Percentiles rank a stretch among this genome's conserved stretches.
phyloP scores from a whole-genome alignment of 2,329 filamentous ascomycete genomes.

The Huntiella abstrusa region DNA sequence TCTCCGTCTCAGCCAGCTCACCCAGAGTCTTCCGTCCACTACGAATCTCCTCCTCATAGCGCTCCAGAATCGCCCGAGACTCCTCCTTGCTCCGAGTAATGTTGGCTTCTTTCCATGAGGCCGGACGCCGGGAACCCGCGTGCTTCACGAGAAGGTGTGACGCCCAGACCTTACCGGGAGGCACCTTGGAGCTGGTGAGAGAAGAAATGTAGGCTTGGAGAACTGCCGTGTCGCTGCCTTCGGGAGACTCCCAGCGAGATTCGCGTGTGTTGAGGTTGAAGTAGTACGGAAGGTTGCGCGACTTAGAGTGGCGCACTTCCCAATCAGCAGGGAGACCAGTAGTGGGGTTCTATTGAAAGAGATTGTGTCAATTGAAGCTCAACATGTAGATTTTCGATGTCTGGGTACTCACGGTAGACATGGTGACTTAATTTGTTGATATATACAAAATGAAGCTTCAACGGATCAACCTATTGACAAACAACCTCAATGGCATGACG shows the following conservation, averaged over 20 bases:
- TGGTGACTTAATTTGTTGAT: neutral
- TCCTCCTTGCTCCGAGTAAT: constrained; percentile 84
- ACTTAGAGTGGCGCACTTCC: constrained; percentile 96
- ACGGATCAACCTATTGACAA: too few species aligned
- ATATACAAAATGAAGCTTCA: too few species aligned
- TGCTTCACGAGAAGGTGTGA: constrained; percentile 93
- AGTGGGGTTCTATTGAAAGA: neutral
- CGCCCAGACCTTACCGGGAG: constrained; percentile 73
- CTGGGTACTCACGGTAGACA: constrained; percentile 3
- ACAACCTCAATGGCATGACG: neutral
- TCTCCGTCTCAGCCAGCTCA: constrained; percentile 73
- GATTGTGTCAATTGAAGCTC: neutral
- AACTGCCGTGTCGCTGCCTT: constrained; percentile 73
- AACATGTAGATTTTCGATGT: neutral
- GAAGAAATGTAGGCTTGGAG: constrained; percentile 63
- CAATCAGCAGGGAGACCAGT: constrained; percentile 70
- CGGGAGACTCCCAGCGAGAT: constrained; percentile 87
- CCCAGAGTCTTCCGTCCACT: constrained; percentile 50
- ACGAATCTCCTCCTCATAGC: constrained; percentile 58
- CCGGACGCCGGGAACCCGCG: constrained; percentile 65
- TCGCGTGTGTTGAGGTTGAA: constrained; percentile 77
- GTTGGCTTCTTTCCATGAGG: constrained; percentile 77
- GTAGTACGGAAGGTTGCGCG: constrained; percentile 97
- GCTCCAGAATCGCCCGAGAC: constrained; percentile 57
- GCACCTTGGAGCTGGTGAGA: constrained; percentile 15